Evolutionary conservation across 2,329 filamentous ascomycete species (phyloP), one percentile per base, ranked within the genome.

Genomic region (Bipolaris sorokiniana): DNA sequence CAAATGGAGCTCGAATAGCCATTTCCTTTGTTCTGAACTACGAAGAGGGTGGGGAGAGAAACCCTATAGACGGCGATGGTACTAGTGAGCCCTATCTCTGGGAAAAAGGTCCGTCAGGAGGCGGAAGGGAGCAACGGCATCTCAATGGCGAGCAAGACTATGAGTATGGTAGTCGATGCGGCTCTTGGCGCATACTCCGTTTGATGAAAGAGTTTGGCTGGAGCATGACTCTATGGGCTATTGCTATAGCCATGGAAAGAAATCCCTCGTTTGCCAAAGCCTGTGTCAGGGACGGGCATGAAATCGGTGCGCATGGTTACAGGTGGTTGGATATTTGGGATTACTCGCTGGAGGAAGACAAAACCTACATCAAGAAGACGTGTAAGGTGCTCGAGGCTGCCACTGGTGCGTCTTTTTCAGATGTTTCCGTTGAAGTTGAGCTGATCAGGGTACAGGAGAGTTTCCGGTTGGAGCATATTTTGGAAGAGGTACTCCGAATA

Each of bases 311-410:
- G 1, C 82, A 83, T 62, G 81, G 78, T 1, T 81, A 82, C 52
- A 73, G 82, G 15, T 84, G 82, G 82, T 73, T 83, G 22, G 80
- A 83, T 54, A 80, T 82, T 61, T 80, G 81, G 66, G 74, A 80
- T 54, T 75, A 82, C 50, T 69, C 72, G 0, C 62, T 79, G 6
- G 80, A 83, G 47, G 74, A 79, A 50, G 81, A 83, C 54, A 81
- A 80, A 61, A 73, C 79, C 33, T 80, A 81, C 59, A 80, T 83
- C 57, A 76, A 75, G 36, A 77, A 79, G 59, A 77, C 70, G 20
- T 77, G 82, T 50, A 68, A 75, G 15, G 67, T 73, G 20, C 59
- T 83, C 33, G 79, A 82, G 63, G 60, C 66, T 18, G 71, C 81
- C 7, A 64, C 63, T 48, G 61, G 59, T 61, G 53, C 6, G 47